Evolutionary conservation across 139 green algal species (phyloP).

Genomic region (Mesostigma viride): DNA sequence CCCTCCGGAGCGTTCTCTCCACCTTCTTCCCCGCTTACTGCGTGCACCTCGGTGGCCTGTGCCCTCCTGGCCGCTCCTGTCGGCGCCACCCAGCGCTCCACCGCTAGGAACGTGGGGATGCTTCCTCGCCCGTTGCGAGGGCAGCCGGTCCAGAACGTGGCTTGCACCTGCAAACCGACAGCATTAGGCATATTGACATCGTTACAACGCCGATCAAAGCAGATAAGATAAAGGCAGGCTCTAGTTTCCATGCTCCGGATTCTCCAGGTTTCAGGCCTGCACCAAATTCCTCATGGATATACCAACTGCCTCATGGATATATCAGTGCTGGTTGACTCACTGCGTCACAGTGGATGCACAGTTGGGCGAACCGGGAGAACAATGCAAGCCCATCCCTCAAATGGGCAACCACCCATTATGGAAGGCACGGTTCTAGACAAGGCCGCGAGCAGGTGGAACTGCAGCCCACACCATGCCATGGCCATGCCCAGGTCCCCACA

Average conservation of each 20-base stretch:
- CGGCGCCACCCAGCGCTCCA: conserved; percentile 36
- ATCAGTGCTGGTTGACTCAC: not conserved
- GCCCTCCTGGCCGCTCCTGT: not conserved
- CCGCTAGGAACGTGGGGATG: conserved; percentile 53
- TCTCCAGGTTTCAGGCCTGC: too few relatives aligned
- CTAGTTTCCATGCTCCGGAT: conserved; percentile 23
- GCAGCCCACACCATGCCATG: too few relatives aligned
- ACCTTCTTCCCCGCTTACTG: not conserved
- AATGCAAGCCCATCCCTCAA: too few relatives aligned
- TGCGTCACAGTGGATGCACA: too few relatives aligned
- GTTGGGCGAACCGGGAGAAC: too few relatives aligned
- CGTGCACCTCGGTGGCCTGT: not conserved
- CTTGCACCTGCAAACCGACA: conserved; percentile 35
- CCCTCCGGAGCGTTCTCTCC: not conserved
- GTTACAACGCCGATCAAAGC: too few relatives aligned
- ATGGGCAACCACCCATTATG: too few relatives aligned
- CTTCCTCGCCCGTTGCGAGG: conserved; percentile 60
- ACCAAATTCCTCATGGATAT: too few relatives aligned
- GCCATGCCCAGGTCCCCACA: too few relatives aligned
- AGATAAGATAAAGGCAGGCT: too few relatives aligned
- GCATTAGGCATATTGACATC: conserved; percentile 20
- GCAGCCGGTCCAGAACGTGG: conserved; percentile 53
- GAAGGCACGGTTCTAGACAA: too few relatives aligned
- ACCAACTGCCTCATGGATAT: conserved; percentile 24
- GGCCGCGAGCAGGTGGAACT: too few relatives aligned